Conservation (phyloP, 2,329 filamentous ascomycete genomes). For the Alternaria brassicicola region DNA sequence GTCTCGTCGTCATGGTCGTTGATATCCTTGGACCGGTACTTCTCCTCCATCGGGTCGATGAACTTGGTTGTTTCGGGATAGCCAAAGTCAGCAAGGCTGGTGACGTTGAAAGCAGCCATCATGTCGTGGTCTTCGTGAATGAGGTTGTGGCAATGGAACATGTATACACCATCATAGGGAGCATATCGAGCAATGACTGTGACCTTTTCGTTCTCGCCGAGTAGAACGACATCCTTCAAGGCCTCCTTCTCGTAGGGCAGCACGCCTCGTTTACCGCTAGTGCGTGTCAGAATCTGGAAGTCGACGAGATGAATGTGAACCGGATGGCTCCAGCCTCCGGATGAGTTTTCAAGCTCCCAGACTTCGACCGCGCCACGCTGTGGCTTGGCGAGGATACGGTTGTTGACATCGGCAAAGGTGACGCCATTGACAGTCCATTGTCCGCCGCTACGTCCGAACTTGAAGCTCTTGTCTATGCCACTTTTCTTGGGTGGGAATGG, state of each 20-base stretch:
- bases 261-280: slow-evolving; percentile 51
- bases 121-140: slow-evolving; percentile 56
- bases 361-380: slow-evolving; percentile 45
- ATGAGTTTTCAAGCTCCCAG: slow-evolving; percentile 54
- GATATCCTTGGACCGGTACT: slow-evolving; percentile 34
- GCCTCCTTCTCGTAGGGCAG: slow-evolving; percentile 61
- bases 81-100: slow-evolving; percentile 40
- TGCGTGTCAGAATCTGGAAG: slow-evolving; percentile 61
- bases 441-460: slow-evolving; percentile 37
- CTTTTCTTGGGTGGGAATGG: slow-evolving; percentile 41
- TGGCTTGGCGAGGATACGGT: slow-evolving; percentile 47
- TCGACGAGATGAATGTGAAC: slow-evolving; percentile 66
- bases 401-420: slow-evolving; percentile 43
- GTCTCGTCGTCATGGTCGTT: slow-evolving; percentile 27
- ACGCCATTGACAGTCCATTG: slow-evolving; percentile 50
- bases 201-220: slow-evolving; percentile 56
- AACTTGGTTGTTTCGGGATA: slow-evolving; percentile 45
- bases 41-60: slow-evolving; percentile 42
- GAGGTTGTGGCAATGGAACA: slow-evolving; percentile 57
- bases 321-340: slow-evolving; percentile 61
- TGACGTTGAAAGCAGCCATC: slow-evolving; percentile 55
- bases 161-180: slow-evolving; percentile 57
- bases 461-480: slow-evolving; percentile 43
- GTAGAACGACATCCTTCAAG: slow-evolving; percentile 64
- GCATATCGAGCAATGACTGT: slow-evolving; percentile 41